Percentiles rank a stretch among this genome's conserved stretches.
Evolutionary conservation across 306 rosid species (phyloP).

Genomic region (Fagus crenata): DNA sequence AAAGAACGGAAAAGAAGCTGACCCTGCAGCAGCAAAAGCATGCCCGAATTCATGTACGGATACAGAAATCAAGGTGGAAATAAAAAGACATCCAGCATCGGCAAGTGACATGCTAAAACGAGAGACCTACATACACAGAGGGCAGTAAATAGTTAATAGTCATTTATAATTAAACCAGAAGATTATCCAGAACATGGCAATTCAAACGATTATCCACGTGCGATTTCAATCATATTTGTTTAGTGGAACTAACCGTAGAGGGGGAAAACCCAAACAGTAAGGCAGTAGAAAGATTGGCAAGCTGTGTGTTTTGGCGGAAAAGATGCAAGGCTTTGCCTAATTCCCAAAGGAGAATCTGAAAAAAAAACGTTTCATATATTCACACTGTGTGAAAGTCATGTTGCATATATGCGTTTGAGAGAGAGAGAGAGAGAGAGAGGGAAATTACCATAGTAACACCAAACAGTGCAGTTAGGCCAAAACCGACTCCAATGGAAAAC

Average conservation of each 20-base stretch:
- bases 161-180: neutral
- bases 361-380: too few relatives aligned
- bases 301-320: constrained; percentile 24
- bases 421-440: neutral
- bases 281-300: constrained; percentile 28
- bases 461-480: constrained; percentile 51
- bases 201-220: constrained; percentile 26
- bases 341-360: constrained; percentile 64
- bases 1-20: constrained; percentile 18
- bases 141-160: neutral
- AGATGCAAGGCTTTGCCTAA: constrained; percentile 48
- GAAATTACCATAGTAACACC: constrained; percentile 44
- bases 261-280: constrained; percentile 56
- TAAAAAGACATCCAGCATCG: constrained; percentile 53
- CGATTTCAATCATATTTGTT: neutral
- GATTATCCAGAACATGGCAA: neutral
- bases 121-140: constrained; percentile 22
- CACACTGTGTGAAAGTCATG: neutral
- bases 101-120: constrained; percentile 43
- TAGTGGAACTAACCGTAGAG: constrained; percentile 28
- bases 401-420: too few relatives aligned
- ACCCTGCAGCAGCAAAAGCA: constrained; percentile 84
- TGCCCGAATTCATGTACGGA: constrained; percentile 75
- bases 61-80: constrained; percentile 68
- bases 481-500: constrained; percentile 70